phyloP scores from a whole-genome alignment of 768 basidiomycete species.

The Kwoniella europaea region DNA sequence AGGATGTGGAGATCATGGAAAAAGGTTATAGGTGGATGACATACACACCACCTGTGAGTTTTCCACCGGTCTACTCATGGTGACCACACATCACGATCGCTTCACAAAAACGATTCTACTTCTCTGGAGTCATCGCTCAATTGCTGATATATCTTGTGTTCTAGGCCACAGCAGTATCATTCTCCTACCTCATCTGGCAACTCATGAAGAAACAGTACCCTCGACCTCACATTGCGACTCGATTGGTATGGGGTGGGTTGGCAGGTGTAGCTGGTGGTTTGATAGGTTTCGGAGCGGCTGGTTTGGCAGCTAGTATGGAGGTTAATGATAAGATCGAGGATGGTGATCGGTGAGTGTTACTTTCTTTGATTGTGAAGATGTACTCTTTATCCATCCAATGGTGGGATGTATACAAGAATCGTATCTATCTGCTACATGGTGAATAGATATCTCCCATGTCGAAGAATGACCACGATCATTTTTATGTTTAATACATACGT shows the following conservation, averaged over 20 bases:
- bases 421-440: too few species aligned
- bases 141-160: background rate
- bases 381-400: too few species aligned
- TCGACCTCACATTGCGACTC: conserved; percentile 17
- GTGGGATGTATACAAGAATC: too few species aligned
- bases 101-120: too few species aligned
- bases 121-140: background rate
- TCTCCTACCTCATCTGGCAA: conserved; percentile 23
- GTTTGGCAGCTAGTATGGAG: conserved; percentile 27
- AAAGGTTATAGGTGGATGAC: conserved; percentile 29
- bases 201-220: conserved; percentile 30
- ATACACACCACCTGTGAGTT: conserved; percentile 28
- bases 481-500: too few species aligned
- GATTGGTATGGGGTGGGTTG: conserved; percentile 21
- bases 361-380: background rate
- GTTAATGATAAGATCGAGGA: conserved; percentile 28
- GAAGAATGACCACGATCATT: background rate
- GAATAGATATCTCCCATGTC: background rate
- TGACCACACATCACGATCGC: background rate
- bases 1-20: conserved; percentile 28
- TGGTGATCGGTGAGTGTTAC: conserved; percentile 24
- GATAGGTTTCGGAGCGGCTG: conserved; percentile 27
- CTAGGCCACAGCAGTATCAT: conserved; percentile 18
- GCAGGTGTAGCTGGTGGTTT: conserved; percentile 21
- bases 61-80: background rate